A percentile compares a stretch with the other conserved stretches of the same genome.
phyloP scores from a whole-genome alignment of 1,139 yeast species.

The Yarrowia galli region DNA sequence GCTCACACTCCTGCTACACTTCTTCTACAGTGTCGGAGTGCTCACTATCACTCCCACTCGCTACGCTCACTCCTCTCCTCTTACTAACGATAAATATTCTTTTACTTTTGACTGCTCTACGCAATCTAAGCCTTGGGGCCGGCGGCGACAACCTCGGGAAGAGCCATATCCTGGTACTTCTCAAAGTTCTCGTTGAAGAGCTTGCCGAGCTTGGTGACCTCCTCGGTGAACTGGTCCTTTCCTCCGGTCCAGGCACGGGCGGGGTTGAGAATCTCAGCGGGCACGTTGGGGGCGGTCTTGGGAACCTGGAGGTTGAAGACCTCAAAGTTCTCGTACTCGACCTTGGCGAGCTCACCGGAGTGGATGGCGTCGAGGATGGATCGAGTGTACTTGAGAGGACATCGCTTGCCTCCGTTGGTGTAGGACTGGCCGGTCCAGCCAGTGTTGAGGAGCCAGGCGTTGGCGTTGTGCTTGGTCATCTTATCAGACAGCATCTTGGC shows the following conservation, averaged over 20 bases:
- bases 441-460: slow-evolving; percentile 96
- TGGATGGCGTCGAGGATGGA: slow-evolving; percentile 95
- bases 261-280: slow-evolving; percentile 86
- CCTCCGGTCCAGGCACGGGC: slow-evolving; percentile 83
- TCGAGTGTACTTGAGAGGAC: slow-evolving; percentile 97
- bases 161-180: slow-evolving; percentile 83
- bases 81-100: neutral
- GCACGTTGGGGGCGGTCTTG: slow-evolving; percentile 80
- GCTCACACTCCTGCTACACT: too few relatives aligned
- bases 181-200: slow-evolving; percentile 86
- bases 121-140: slow-evolving; percentile 62
- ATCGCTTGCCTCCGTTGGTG: slow-evolving; percentile 93
- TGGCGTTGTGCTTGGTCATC: slow-evolving; percentile 85
- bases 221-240: slow-evolving; percentile 66
- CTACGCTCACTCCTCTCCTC: neutral
- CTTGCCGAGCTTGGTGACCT: slow-evolving; percentile 75
- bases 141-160: slow-evolving; percentile 88
- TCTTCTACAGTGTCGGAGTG: neutral
- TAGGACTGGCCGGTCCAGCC: slow-evolving; percentile 99
- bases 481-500: slow-evolving; percentile 96
- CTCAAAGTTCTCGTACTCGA: slow-evolving; percentile 82
- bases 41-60: neutral
- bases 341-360: slow-evolving; percentile 83
- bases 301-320: slow-evolving; percentile 90
- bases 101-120: neutral